These are phyloP conservation scores for Yarrowia keelungensis DNA, from an alignment of 805 yeast species.

Conservation along the genomic window DNA sequence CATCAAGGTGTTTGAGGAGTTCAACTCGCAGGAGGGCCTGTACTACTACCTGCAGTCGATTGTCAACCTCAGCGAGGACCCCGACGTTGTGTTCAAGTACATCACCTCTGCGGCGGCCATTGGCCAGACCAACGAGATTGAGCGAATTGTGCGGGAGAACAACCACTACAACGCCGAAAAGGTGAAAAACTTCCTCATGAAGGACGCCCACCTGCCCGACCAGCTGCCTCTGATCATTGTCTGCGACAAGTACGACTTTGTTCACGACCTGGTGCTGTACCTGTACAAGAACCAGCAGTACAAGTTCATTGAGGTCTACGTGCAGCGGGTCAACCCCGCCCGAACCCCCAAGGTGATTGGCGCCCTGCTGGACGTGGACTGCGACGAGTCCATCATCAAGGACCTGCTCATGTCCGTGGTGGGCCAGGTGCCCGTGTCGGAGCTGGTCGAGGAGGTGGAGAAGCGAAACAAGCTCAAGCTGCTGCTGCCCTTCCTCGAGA, in stretches of 20 bases:
- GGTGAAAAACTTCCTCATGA: constrained; percentile 88
- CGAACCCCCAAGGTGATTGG: constrained; percentile 97
- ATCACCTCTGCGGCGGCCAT: constrained; percentile 91
- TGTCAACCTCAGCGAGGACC: constrained; percentile 91
- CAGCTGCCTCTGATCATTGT: constrained; percentile 96
- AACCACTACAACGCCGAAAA: constrained; percentile 95
- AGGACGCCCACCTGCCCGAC: constrained; percentile 91
- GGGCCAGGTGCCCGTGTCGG: constrained; percentile 92
- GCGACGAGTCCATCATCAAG: constrained; percentile 89
- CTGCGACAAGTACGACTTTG: constrained; percentile 88
- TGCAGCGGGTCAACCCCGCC: constrained; percentile 95
- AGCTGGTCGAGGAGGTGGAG: constrained; percentile 92
- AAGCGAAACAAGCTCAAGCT: constrained; percentile 93
- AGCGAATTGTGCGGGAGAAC: constrained; percentile 93
- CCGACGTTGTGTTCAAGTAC: constrained; percentile 94
- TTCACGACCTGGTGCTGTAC: constrained; percentile 91
- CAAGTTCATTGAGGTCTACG: constrained; percentile 97
- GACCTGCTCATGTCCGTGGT: constrained; percentile 79
- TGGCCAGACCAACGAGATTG: constrained; percentile 92
- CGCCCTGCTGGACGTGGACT: constrained; percentile 94
- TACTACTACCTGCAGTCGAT: constrained; percentile 92
- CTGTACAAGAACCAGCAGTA: constrained; percentile 94
- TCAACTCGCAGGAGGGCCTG: constrained; percentile 89
- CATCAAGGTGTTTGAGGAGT: constrained; percentile 91
- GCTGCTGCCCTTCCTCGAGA: constrained; percentile 90